phyloP scores from a whole-genome alignment of 1,284 basidiomycete species.

The Puccinia polysora region DNA sequence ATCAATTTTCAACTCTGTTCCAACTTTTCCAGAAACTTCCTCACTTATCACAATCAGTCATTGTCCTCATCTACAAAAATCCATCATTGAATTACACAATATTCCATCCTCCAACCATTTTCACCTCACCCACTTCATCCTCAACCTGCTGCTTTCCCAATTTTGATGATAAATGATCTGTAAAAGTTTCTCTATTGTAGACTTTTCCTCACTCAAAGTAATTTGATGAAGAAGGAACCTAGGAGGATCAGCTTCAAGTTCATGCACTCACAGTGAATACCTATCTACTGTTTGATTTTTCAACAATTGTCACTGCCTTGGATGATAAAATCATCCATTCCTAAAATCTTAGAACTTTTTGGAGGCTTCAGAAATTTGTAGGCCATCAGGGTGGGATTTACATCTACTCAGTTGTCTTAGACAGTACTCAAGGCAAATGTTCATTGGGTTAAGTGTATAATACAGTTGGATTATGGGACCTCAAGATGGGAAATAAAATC shows the following conservation, averaged over 20 bases:
- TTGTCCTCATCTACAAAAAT: neutral
- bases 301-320: conserved; percentile 88
- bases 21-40: no score
- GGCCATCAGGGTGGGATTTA: conserved; percentile 94
- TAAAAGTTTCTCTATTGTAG: conserved; percentile 82
- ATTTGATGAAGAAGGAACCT: conserved; percentile 65
- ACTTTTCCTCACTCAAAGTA: conserved; percentile 69
- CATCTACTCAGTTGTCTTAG: conserved; percentile 71
- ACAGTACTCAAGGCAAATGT: conserved; percentile 65
- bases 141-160: no score
- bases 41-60: no score
- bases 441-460: conserved; percentile 95
- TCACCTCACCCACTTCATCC: no score
- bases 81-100: neutral
- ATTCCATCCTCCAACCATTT: neutral
- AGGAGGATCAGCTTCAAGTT: conserved; percentile 69
- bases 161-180: conserved; percentile 58
- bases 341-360: conserved; percentile 74
- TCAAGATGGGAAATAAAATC: conserved; percentile 70
- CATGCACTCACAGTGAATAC: conserved; percentile 86
- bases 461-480: conserved; percentile 85
- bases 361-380: conserved; percentile 66
- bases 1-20: no score
- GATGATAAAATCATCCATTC: conserved; percentile 76
- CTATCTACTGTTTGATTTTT: conserved; percentile 83